These are phyloP conservation scores for Apocynum venetum DNA, from an alignment of 257 asterid genomes.

Conservation along the genomic window DNA sequence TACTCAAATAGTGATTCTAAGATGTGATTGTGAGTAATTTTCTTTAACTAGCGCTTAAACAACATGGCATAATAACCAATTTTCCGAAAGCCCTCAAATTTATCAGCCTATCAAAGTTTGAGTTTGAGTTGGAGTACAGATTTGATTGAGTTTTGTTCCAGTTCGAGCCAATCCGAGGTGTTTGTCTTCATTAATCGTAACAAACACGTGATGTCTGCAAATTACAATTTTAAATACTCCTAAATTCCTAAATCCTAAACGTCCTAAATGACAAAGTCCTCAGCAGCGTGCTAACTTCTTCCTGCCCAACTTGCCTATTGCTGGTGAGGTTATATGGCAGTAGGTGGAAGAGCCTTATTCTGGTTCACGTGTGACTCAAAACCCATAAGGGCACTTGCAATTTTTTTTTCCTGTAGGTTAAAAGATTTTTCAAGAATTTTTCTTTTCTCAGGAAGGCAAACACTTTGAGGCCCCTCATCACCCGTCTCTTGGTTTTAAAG, in stretches of 20 bases:
- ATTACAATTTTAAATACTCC: neutral
- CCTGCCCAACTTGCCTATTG: conserved; percentile 11
- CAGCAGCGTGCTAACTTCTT: neutral
- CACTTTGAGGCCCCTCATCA: conserved; percentile 15
- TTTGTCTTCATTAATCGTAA: neutral
- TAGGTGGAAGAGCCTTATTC: neutral
- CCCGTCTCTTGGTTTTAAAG: conserved; percentile 16
- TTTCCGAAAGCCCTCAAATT: too few species aligned
- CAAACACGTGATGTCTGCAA: neutral
- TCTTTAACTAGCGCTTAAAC: neutral
- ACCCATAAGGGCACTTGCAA: neutral
- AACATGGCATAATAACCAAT: too few species aligned
- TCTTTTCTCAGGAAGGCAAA: conserved; percentile 1
- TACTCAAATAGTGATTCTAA: neutral
- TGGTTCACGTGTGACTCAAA: neutral
- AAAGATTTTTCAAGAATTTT: neutral
- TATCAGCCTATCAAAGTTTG: too few species aligned
- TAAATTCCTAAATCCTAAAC: neutral
- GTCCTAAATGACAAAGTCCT: neutral
- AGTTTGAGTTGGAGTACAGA: too few species aligned
- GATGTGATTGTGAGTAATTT: neutral
- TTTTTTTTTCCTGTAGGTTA: neutral
- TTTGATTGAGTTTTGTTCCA: neutral
- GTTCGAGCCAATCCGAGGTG: neutral
- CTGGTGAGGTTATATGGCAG: neutral